phyloP scores from a whole-genome alignment of 768 basidiomycete genomes.

The Leccinum arenicola region DNA sequence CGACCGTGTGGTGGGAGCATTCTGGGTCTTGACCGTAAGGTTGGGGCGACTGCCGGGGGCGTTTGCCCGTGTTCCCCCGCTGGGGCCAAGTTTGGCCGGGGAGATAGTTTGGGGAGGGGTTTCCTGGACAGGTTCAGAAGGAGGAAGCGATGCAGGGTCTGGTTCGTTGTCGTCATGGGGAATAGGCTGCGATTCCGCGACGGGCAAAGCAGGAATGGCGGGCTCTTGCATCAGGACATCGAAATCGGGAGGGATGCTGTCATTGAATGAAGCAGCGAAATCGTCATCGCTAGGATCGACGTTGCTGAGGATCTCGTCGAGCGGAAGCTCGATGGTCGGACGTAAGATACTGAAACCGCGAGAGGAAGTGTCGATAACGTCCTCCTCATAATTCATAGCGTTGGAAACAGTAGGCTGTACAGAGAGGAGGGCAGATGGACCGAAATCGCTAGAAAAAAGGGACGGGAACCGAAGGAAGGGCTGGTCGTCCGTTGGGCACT shows the following conservation, averaged over 20 bases:
- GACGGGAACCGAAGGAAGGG: slow-evolving; percentile 65
- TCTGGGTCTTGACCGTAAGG: slow-evolving; percentile 1
- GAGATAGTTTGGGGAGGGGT: slow-evolving; percentile 49
- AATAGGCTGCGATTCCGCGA: slow-evolving; percentile 12
- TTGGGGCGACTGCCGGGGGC: slow-evolving; percentile 49
- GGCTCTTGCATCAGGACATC: slow-evolving; percentile 31
- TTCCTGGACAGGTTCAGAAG: slow-evolving; percentile 40
- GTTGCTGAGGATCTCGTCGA: slow-evolving; percentile 70
- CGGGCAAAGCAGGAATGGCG: slow-evolving; percentile 10
- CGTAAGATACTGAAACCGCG: slow-evolving; percentile 61
- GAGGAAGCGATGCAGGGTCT: slow-evolving; percentile 21
- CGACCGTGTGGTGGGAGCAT: slow-evolving; percentile 41
- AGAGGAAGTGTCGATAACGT: slow-evolving; percentile 47
- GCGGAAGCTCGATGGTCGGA: slow-evolving; percentile 81
- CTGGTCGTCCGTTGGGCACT: slow-evolving; percentile 20
- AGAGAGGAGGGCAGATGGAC: slow-evolving; percentile 71
- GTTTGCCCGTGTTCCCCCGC: slow-evolving; percentile 47
- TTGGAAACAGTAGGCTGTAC: slow-evolving; percentile 65
- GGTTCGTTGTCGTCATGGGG: slow-evolving; percentile 7
- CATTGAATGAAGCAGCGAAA: not conserved
- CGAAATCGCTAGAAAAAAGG: slow-evolving; percentile 67
- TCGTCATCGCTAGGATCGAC: slow-evolving; percentile 26
- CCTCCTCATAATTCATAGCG: slow-evolving; percentile 77
- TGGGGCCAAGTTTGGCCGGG: slow-evolving; percentile 56
- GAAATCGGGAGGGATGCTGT: slow-evolving; percentile 12